A percentile compares a stretch with the other conserved stretches of the same genome.
Evolutionary conservation across 2,329 filamentous ascomycete genomes (phyloP).

Genomic region (Cytospora schulzeri): DNA sequence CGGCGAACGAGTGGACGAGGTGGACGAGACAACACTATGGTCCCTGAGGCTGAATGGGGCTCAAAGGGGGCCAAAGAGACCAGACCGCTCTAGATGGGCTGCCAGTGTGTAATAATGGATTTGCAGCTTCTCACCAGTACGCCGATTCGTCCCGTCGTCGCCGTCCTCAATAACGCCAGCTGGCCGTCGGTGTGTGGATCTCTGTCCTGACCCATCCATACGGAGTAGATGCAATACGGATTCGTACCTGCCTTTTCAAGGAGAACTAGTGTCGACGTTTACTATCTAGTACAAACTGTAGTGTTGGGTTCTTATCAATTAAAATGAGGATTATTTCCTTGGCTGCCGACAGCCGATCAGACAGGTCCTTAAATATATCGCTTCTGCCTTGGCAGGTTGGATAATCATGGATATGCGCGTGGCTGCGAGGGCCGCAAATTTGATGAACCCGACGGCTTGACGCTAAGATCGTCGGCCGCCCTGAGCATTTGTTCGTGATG

Average conservation of each 20-base stretch:
- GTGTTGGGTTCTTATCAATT: not conserved
- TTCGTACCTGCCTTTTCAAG: not conserved
- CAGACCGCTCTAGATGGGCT: too few species aligned
- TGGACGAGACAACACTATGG: not conserved
- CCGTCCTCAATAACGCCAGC: too few species aligned
- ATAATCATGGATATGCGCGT: not conserved
- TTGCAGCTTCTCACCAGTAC: not conserved
- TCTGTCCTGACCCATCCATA: not conserved
- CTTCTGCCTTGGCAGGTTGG: not conserved
- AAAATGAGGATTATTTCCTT: not conserved
- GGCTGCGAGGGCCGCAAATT: too few species aligned
- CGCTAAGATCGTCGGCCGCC: not conserved
- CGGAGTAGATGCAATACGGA: not conserved
- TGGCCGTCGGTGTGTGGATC: not conserved
- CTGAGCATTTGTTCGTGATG: not conserved
- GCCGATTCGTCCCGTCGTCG: too few species aligned
- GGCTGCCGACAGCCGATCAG: not conserved
- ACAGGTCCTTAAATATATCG: not conserved
- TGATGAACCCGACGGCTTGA: not conserved
- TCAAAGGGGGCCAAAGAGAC: not conserved
- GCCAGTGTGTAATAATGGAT: not conserved
- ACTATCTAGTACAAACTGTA: not conserved
- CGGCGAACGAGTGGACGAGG: not conserved
- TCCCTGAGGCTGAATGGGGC: not conserved
- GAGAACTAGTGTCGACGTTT: not conserved